Percentiles rank a stretch among this genome's conserved stretches.
Conservation (phyloP, 257 asterid genomes). For the Ilex asprella region DNA sequence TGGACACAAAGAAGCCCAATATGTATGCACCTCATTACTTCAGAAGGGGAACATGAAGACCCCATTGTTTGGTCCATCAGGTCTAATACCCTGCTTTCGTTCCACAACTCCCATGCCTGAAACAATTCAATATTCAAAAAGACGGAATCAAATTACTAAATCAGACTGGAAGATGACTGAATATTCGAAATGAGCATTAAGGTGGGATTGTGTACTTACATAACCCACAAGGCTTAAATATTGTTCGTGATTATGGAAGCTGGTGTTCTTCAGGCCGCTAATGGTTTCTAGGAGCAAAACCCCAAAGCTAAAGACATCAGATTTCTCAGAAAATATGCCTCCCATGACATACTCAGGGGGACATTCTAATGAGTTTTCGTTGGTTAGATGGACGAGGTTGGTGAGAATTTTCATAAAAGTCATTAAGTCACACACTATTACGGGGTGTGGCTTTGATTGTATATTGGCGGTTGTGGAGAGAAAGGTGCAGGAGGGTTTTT, state of each 20-base stretch:
- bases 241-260: slow-evolving; percentile 37
- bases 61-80: slow-evolving; percentile 13
- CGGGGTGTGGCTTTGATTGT: slow-evolving; percentile 33
- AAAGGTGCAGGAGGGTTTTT: too few species aligned
- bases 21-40: slow-evolving; percentile 23
- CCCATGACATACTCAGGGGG: slow-evolving; percentile 69
- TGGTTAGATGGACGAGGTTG: too few species aligned
- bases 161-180: not conserved
- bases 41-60: slow-evolving; percentile 1
- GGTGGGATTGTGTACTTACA: slow-evolving; percentile 27
- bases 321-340: slow-evolving; percentile 43
- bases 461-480: too few species aligned
- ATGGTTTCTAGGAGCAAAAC: slow-evolving; percentile 46
- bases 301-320: slow-evolving; percentile 50
- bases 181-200: too few species aligned
- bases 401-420: slow-evolving; percentile 14
- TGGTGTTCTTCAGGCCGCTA: slow-evolving; percentile 48
- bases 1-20: slow-evolving; percentile 31
- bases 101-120: slow-evolving; percentile 38
- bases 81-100: slow-evolving; percentile 13
- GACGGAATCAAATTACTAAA: not conserved
- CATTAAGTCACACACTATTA: slow-evolving; percentile 23
- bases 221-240: slow-evolving; percentile 46
- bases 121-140: not conserved
- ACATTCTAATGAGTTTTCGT: slow-evolving; percentile 19